Evolutionary conservation across 2,329 filamentous ascomycete genomes (phyloP).

Genomic region (Diplodia intermedia): DNA sequence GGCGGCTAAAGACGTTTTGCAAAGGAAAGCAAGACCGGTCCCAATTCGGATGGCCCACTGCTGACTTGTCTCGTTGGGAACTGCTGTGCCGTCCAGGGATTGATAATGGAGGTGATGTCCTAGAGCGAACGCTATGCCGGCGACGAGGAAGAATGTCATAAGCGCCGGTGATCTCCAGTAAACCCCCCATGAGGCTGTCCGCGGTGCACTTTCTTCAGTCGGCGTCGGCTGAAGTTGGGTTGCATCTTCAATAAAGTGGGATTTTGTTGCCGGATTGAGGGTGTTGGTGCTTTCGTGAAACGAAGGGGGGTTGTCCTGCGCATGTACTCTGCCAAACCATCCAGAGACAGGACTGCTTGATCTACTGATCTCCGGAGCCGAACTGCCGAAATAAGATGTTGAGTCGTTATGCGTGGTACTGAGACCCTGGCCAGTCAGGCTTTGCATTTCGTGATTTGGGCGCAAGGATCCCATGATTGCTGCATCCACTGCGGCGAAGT

Average conservation of each 20-base stretch:
- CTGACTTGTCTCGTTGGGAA: neutral
- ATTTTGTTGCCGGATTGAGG: neutral
- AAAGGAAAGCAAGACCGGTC: constrained; percentile 4
- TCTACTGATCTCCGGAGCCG: neutral
- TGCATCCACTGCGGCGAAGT: neutral
- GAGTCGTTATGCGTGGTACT: no score
- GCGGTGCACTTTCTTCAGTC: neutral
- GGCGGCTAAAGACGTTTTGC: neutral
- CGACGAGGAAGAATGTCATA: constrained; percentile 1
- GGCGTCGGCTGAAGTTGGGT: neutral
- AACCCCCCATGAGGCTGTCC: neutral
- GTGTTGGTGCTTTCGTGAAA: neutral
- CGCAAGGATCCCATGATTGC: neutral
- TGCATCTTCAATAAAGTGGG: neutral
- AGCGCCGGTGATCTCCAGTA: constrained; percentile 15
- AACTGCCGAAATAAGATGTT: neutral
- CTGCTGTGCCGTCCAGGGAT: neutral
- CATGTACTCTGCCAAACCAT: neutral
- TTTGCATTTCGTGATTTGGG: neutral
- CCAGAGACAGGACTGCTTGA: neutral
- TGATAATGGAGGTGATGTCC: constrained; percentile 19
- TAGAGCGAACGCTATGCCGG: neutral
- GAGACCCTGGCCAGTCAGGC: neutral
- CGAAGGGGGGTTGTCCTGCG: neutral
- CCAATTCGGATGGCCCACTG: constrained; percentile 19